Conservation (phyloP, 2,329 filamentous ascomycete genomes). For the Aspergillaceae sp. region DNA sequence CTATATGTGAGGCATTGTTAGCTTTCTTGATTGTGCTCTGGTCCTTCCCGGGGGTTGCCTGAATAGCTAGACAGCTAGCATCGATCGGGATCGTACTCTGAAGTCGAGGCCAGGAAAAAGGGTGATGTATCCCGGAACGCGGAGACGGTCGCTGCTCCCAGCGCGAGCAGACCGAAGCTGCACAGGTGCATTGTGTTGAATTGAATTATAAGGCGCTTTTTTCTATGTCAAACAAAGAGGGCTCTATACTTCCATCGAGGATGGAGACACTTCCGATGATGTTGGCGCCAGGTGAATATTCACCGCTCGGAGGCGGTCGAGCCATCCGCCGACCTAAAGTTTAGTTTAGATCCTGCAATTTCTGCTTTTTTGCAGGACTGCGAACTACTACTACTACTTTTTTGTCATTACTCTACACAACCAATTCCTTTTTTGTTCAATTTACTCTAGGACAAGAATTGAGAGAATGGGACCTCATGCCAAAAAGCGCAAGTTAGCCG, state of each 20-base stretch:
- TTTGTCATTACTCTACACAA: neutral
- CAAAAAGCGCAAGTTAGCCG: slow-evolving; percentile 58
- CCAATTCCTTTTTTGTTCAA: neutral
- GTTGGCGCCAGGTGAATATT: slow-evolving; percentile 21
- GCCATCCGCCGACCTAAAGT: slow-evolving; percentile 13
- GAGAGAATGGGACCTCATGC: slow-evolving; percentile 45
- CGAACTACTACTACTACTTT: too few relatives aligned
- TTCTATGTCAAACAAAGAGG: too few relatives aligned
- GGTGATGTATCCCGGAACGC: slow-evolving; percentile 84
- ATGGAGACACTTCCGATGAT: slow-evolving; percentile 11
- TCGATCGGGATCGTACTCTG: slow-evolving; percentile 52
- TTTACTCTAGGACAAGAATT: neutral
- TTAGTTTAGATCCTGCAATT: slow-evolving; percentile 10
- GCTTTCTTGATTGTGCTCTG: slow-evolving; percentile 6
- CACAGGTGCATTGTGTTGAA: slow-evolving; percentile 34
- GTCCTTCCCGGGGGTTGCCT: too few relatives aligned
- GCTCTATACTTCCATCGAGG: neutral
- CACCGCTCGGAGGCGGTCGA: slow-evolving; percentile 29
- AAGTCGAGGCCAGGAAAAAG: slow-evolving; percentile 78
- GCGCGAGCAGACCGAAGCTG: slow-evolving; percentile 39
- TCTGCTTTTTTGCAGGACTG: slow-evolving; percentile 4
- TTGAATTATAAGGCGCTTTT: neutral
- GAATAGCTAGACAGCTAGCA: neutral
- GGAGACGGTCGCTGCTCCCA: slow-evolving; percentile 50
- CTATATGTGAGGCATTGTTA: slow-evolving; percentile 22